Base-by-base conservation (phyloP, 306 rosid species). In the Cicer judaicum region DNA sequence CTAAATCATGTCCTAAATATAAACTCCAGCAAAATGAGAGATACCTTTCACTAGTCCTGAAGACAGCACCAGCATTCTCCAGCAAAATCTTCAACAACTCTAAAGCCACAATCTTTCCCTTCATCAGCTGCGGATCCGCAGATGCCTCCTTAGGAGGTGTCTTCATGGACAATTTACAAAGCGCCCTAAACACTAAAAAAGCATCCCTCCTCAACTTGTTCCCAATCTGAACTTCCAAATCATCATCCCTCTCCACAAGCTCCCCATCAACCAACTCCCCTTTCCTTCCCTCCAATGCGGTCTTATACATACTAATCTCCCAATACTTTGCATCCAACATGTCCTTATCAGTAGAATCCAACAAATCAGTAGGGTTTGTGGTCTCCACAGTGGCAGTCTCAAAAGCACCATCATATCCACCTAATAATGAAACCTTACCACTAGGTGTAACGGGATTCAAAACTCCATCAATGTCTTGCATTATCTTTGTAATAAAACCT, bases 311-410 rank as follows among this genome's bases (percentile, higher is more conserved):
- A 64, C 99, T 95, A 68, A 95, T 95, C 81, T 95, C 99, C 99
- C 99, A 95, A 72, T 95, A 95, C 82, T 95, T 95, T 0, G 99
- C 99, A 81, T 95, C 99, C 87, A 95, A 82, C 99, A 95, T 95
- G 76, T 95, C 99, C 84, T 95, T 95, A 71, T 95, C 99, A 3
- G 97, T 95, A 1, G 99, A 95, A 79, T 95, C 99, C 87, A 95
- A 79, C 84, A 95, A 89, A 77, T 95, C 99, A 18, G 99, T 88
- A 0, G 99, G 97, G 60, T 95, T 95, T 1, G 99, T 95, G 3
- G 93, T 88, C 90, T 92, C 98, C 81, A 90, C 97, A 1, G 99
- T 80, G 2, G 96, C 90, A 2, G 99, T 92, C 80, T 95, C 97
- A 50, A 95, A 95, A 0, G 99, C 99, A 68, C 98, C 99, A 61